A percentile compares a stretch with the other conserved stretches of the same genome.
These are phyloP conservation scores for Coix lacrymajobi DNA, from an alignment of 176 grass and related monocot genomes.

Conservation along the genomic window DNA sequence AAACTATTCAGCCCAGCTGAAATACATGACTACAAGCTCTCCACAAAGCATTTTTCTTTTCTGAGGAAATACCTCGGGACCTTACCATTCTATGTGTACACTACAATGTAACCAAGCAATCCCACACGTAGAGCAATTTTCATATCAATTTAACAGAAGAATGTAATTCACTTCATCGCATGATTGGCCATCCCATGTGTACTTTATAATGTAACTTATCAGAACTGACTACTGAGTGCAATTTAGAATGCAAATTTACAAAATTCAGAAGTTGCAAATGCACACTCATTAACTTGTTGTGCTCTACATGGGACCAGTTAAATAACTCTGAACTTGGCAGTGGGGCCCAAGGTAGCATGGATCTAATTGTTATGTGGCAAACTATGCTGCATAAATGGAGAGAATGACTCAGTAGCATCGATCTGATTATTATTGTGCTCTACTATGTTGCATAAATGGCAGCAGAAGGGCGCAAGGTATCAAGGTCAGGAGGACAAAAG, in stretches of 20 bases:
- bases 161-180: not conserved
- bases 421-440: not conserved
- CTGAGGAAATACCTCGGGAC: not conserved
- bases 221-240: not conserved
- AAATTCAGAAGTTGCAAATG: not conserved
- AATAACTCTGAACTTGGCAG: not conserved
- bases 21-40: not conserved
- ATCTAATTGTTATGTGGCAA: not conserved
- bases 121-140: not conserved
- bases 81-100: not conserved
- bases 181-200: not conserved
- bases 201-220: not conserved
- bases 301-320: not conserved
- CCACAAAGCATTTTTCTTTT: not conserved
- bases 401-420: not conserved
- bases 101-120: not conserved
- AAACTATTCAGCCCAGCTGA: not conserved
- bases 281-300: not conserved
- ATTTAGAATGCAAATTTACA: not conserved
- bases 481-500: slow-evolving; percentile 12
- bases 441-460: not conserved
- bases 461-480: not conserved
- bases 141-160: not conserved
- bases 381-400: not conserved
- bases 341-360: not conserved